phyloP scores from a whole-genome alignment of 805 yeast species.

The Danielia reshetovae region DNA sequence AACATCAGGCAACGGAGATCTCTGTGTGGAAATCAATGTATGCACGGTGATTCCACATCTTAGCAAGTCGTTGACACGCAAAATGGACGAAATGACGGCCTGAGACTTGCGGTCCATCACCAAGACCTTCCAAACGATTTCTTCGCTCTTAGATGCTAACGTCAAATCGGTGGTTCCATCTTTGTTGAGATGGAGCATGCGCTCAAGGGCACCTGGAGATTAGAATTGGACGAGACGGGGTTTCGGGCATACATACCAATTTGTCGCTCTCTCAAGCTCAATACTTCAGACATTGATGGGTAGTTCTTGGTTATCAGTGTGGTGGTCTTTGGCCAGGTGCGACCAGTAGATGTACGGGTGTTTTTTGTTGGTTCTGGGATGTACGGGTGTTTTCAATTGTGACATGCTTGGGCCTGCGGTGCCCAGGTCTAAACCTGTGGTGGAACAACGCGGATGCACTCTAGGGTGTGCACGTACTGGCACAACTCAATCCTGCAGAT shows the following conservation, averaged over 20 bases:
- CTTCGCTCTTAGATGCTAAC: constrained; percentile 55
- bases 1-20: constrained; percentile 89
- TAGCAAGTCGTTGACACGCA: constrained; percentile 86
- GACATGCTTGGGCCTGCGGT: too few species aligned
- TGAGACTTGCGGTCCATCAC: constrained; percentile 80
- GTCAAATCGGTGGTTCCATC: constrained; percentile 53
- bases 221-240: constrained; percentile 1
- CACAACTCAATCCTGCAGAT: too few species aligned
- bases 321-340: too few species aligned
- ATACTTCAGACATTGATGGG: too few species aligned
- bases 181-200: constrained; percentile 79
- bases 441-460: too few species aligned
- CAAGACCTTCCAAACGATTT: constrained; percentile 85
- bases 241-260: constrained; percentile 6
- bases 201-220: constrained; percentile 47
- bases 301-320: too few species aligned
- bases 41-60: constrained; percentile 92
- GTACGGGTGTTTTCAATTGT: background rate
- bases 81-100: constrained; percentile 82
- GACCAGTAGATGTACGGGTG: too few species aligned
- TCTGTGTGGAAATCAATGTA: constrained; percentile 60
- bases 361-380: too few species aligned
- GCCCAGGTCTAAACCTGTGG: too few species aligned
- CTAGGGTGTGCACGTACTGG: too few species aligned
- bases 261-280: constrained; percentile 13